Evolutionary conservation across 768 basidiomycete species (phyloP), one percentile per base, ranked within the genome.

Genomic region (Tricholoma saponaceum): DNA sequence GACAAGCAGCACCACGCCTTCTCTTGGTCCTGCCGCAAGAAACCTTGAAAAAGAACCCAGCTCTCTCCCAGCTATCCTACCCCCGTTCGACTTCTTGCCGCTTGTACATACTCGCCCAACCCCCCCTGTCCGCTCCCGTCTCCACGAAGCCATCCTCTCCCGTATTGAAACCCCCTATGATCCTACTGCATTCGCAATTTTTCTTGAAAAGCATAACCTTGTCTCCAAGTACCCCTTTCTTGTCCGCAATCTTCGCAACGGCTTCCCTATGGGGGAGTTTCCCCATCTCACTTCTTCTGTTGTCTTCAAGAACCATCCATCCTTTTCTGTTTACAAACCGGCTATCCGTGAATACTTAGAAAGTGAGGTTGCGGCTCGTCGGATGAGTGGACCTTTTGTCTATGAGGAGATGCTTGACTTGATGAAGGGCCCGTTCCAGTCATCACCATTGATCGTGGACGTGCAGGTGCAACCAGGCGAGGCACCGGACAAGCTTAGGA

Each of bases 221-320:
- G 26, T 47, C 0, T 0, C 53, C 0, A 2, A 37, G 26, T 76
- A 76, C 28, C 75, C 74, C 0, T 9, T 60, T 1, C 65, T 78
- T 1, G 49, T 66, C 6, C 0, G 52, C 4, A 74, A 73, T n/a
- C 63, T 79, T 2, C 55, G 57, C 0, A 7, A 63, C 7, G 71
- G 74, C 1, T 76, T 76, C 54, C 71, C 70, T 0, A 55, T 76
- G 2, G 72, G 74, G 0, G 39, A 61, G 1, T 72, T 77, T 62
- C 69, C 73, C 41, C 2, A 18, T 10, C 57, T 67, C 28, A 8
- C 18, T 2, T 6, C 50, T 10, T 18, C 23, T 18, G 30, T 65
- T 35, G 67, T 71, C n/a, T 51, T 70, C 13, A 54, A 52, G 0
- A 67, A 70, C 41, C 60, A 67, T 43, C 55, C 60, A 0, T 67